Evolutionary conservation across 768 basidiomycete genomes (phyloP).

Genomic region (Leccinellum rugosiceps): DNA sequence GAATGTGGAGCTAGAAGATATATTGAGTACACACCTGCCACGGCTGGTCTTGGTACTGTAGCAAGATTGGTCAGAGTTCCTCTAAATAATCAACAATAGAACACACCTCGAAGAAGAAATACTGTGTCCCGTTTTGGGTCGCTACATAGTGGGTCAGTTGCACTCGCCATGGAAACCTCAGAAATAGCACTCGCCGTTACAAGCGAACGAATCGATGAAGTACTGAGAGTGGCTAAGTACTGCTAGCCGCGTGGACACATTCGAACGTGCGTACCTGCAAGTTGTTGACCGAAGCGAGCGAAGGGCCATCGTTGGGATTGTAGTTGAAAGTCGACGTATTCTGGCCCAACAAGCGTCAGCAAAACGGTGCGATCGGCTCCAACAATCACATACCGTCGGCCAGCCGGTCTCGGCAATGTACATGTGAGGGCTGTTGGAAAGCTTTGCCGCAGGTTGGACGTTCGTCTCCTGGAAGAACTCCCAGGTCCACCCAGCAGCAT

Average conservation of each 20-base stretch:
- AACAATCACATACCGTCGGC: constrained; percentile 56
- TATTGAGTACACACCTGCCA: constrained; percentile 60
- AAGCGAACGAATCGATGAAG: constrained; percentile 86
- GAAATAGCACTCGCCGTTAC: constrained; percentile 34
- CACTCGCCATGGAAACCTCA: neutral
- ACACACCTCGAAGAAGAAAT: constrained; percentile 82
- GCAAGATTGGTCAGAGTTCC: neutral
- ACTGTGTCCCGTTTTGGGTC: constrained; percentile 74
- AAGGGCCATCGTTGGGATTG: constrained; percentile 66
- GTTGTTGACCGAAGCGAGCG: constrained; percentile 55
- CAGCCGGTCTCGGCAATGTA: constrained; percentile 95
- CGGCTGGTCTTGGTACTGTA: constrained; percentile 67
- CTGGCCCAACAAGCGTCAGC: constrained; percentile 31
- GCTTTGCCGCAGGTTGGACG: constrained; percentile 48
- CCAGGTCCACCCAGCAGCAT: constrained; percentile 78
- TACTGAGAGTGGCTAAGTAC: constrained; percentile 39
- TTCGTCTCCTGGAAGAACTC: constrained; percentile 73
- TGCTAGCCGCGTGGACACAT: neutral
- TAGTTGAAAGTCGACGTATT: constrained; percentile 52
- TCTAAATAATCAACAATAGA: neutral
- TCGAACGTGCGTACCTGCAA: constrained; percentile 44
- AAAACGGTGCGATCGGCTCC: neutral
- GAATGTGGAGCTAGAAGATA: neutral
- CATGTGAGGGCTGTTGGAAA: constrained; percentile 74
- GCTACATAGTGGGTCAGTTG: constrained; percentile 37